Conservation (phyloP, 2,329 filamentous ascomycete genomes). For the Paracoccidioides lutzii region DNA sequence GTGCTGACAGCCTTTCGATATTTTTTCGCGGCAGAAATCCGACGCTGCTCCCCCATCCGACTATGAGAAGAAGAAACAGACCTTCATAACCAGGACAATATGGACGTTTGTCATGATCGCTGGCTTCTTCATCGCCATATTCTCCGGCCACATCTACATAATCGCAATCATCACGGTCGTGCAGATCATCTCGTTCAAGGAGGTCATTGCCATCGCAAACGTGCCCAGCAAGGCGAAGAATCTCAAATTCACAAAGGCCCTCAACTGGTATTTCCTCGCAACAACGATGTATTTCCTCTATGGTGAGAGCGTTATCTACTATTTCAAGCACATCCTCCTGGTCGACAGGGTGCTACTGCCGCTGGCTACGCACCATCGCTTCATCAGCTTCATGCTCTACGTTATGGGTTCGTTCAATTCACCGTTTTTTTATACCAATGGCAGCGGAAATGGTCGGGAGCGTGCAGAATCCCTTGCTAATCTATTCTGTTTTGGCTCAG, state of each 20-base stretch:
- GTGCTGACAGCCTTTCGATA: neutral
- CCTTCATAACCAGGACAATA: constrained; percentile 90
- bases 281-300: constrained; percentile 99
- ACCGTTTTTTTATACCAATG: neutral
- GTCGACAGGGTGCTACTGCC: constrained; percentile 88
- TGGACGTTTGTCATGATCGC: constrained; percentile 98
- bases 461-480: neutral
- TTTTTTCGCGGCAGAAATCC: constrained; percentile 1
- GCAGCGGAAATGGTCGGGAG: neutral
- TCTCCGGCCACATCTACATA: constrained; percentile 95
- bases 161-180: constrained; percentile 84
- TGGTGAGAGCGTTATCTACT: constrained; percentile 97
- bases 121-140: constrained; percentile 80
- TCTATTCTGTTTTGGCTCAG: constrained; percentile 32
- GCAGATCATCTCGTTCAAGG: constrained; percentile 96
- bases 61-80: constrained; percentile 97
- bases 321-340: constrained; percentile 97
- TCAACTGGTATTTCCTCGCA: constrained; percentile 99
- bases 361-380: constrained; percentile 90
- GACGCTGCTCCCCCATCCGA: constrained; percentile 40
- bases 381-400: constrained; percentile 98
- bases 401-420: constrained; percentile 60
- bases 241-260: constrained; percentile 81
- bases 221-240: constrained; percentile 84
- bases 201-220: constrained; percentile 95